Evolutionary conservation across 106 monocot genomes (phyloP), one percentile per base, ranked within the genome.

Genomic region (Dendrobium nobile): DNA sequence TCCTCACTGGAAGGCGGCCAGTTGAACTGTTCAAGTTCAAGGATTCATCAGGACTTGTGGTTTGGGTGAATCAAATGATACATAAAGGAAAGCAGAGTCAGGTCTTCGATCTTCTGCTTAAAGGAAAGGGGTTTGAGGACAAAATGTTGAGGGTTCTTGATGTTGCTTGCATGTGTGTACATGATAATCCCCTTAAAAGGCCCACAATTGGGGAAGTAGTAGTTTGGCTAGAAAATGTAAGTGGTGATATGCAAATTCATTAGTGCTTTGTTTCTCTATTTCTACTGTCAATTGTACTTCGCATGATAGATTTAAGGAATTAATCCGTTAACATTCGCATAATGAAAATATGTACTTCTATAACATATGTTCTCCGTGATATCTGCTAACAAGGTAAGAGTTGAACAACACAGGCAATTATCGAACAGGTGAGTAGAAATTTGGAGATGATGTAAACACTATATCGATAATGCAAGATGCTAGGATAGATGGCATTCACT

Each of bases 181-280:
- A 81, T 0, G 94, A 94, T 15, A 91, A 94, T 72, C 94, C 97
- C 9, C 89, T 92, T 87, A 94, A 83, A 82, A 86, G 97, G 82
- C 97, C 97, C 9, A 88, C 84, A 85, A 97, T 97, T 92, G 82
- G 89, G 2, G 94, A 92, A 72, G 94, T 94, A 47, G 94, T 94
- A 13, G 76, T 22, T 47, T 51, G 47, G 76, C 24, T 76, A 10
- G 76, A 76, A 51, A 76, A 2, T 3, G 11, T 76, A 15, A 26
- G 76, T 48, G 45, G 0, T 27, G 76, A 27, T 22, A 11, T 47
- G 45, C 11, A 45, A 48, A 76, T 41, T 15, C 41, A 24, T 4
- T 44, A 74, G 43, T 44, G 70, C 16, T 67, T 67, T 26, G 55
- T 56, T 56, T 56, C 9, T 56, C 10, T 15, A 56, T 56, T 56